phyloP scores from a whole-genome alignment of 352 stramenopile genomes.

The Halophytophthora batemanensis region DNA sequence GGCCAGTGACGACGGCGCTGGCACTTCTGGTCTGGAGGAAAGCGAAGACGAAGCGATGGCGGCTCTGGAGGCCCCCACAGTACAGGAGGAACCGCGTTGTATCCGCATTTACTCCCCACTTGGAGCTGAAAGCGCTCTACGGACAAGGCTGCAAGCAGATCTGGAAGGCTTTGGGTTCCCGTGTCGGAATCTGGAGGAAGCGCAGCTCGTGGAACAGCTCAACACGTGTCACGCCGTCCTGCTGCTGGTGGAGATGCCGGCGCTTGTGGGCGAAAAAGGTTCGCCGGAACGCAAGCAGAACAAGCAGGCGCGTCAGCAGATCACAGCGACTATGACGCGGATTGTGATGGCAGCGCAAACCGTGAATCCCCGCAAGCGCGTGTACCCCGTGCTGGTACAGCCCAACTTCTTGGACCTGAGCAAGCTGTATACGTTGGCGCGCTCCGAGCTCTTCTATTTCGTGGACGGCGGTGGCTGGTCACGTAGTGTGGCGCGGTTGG shows the following conservation, averaged over 20 bases:
- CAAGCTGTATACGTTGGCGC: slow-evolving; percentile 70
- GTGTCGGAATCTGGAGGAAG: slow-evolving; percentile 23
- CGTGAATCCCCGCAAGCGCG: slow-evolving; percentile 23
- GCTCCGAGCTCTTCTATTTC: slow-evolving; percentile 70
- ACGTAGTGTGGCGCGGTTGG: slow-evolving; percentile 38
- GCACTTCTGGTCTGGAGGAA: neutral
- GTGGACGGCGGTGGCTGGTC: slow-evolving; percentile 45
- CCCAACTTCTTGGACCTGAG: slow-evolving; percentile 65
- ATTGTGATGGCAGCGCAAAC: slow-evolving; percentile 36
- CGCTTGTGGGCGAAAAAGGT: slow-evolving; percentile 14
- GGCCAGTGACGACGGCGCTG: slow-evolving; percentile 11
- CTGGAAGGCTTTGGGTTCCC: slow-evolving; percentile 23
- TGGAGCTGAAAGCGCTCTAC: slow-evolving; percentile 19
- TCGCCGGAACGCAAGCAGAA: slow-evolving; percentile 23
- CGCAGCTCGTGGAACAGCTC: slow-evolving; percentile 27
- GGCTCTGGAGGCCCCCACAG: slow-evolving; percentile 1
- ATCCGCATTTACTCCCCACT: slow-evolving; percentile 31
- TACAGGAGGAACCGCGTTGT: slow-evolving; percentile 1
- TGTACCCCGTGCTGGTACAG: slow-evolving; percentile 57
- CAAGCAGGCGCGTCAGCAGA: slow-evolving; percentile 31
- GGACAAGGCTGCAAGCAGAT: slow-evolving; percentile 20
- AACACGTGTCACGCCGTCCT: slow-evolving; percentile 25
- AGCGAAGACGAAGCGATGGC: neutral
- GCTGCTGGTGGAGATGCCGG: slow-evolving; percentile 29
- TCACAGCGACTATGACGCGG: slow-evolving; percentile 32